Conservation (phyloP, 805 yeast genomes). For the Cyberlindnera amylophila region DNA sequence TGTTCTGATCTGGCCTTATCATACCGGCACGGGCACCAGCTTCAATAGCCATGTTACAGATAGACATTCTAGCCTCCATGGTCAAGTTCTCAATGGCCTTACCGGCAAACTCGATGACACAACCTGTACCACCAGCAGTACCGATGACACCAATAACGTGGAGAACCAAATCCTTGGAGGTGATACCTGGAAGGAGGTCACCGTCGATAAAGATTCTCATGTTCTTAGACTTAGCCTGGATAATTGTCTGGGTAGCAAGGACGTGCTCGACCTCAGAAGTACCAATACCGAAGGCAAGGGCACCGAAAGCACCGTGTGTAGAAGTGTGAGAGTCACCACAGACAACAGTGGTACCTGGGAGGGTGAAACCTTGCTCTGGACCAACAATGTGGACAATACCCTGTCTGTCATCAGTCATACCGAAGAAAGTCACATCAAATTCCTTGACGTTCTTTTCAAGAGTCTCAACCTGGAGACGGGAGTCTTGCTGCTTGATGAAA, state of each 20-base stretch:
- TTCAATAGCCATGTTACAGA: slow-evolving; percentile 98
- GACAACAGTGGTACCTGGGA: slow-evolving; percentile 98
- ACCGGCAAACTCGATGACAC: slow-evolving; percentile 96
- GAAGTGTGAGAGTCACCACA: slow-evolving; percentile 99
- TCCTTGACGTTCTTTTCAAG: slow-evolving; percentile 89
- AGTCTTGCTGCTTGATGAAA: slow-evolving; percentile 87
- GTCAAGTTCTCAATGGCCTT: slow-evolving; percentile 84
- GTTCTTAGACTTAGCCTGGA: slow-evolving; percentile 93
- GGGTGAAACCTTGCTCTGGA: slow-evolving; percentile 97
- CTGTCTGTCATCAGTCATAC: slow-evolving; percentile 92
- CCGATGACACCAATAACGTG: slow-evolving; percentile 97
- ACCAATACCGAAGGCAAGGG: slow-evolving; percentile 98
- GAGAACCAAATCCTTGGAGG: slow-evolving; percentile 91
- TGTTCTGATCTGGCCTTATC: slow-evolving; percentile 92
- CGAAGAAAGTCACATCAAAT: slow-evolving; percentile 87
- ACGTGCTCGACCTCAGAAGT: slow-evolving; percentile 99
- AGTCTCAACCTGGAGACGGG: slow-evolving; percentile 88
- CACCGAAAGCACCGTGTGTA: slow-evolving; percentile 98
- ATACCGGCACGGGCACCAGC: slow-evolving; percentile 99
- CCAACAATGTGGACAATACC: slow-evolving; percentile 99
- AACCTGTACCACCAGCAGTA: slow-evolving; percentile 99
- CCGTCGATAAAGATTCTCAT: slow-evolving; percentile 90
- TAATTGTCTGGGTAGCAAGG: slow-evolving; percentile 92
- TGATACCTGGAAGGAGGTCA: slow-evolving; percentile 79
- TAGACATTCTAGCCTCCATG: slow-evolving; percentile 98